phyloP scores from a whole-genome alignment of 2,329 filamentous ascomycete genomes.

The Chrysoporthe puriensis region DNA sequence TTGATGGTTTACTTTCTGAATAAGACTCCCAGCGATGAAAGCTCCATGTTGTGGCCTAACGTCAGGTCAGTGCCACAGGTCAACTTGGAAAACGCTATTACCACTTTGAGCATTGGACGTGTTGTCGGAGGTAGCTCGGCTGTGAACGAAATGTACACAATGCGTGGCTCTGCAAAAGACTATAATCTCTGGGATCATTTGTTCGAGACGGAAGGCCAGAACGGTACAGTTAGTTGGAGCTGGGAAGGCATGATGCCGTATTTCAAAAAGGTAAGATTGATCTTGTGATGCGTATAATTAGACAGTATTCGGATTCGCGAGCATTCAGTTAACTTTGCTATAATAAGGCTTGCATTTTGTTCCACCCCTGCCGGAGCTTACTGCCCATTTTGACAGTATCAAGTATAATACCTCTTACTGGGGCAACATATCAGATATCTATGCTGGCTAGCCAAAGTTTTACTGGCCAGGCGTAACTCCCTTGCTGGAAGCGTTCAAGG shows the following conservation, averaged over 20 bases:
- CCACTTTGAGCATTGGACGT: slow-evolving; percentile 26
- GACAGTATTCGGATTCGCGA: neutral
- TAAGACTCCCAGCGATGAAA: too few relatives aligned
- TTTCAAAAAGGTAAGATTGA: slow-evolving; percentile 37
- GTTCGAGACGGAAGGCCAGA: slow-evolving; percentile 30
- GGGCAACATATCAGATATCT: slow-evolving; percentile 43
- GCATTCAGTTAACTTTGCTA: neutral
- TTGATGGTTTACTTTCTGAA: neutral
- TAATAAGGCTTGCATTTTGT: slow-evolving; percentile 29
- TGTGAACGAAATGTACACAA: slow-evolving; percentile 42
- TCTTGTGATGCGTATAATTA: too few relatives aligned
- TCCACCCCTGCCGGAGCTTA: slow-evolving; percentile 34
- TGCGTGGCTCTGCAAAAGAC: slow-evolving; percentile 39
- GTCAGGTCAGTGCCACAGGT: slow-evolving; percentile 35
- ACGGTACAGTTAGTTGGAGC: slow-evolving; percentile 34
- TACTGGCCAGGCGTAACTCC: slow-evolving; percentile 41
- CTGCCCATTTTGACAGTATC: slow-evolving; percentile 35
- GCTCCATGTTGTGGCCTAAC: too few relatives aligned
- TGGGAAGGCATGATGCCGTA: slow-evolving; percentile 40
- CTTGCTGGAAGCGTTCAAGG: slow-evolving; percentile 42
- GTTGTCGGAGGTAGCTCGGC: slow-evolving; percentile 44
- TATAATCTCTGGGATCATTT: slow-evolving; percentile 42
- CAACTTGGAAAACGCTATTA: slow-evolving; percentile 34
- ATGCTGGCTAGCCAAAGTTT: slow-evolving; percentile 44
- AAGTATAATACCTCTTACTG: slow-evolving; percentile 41